Evolutionary conservation across 2,329 filamentous ascomycete genomes (phyloP).

Genomic region (Dactylellina drechsleri): DNA sequence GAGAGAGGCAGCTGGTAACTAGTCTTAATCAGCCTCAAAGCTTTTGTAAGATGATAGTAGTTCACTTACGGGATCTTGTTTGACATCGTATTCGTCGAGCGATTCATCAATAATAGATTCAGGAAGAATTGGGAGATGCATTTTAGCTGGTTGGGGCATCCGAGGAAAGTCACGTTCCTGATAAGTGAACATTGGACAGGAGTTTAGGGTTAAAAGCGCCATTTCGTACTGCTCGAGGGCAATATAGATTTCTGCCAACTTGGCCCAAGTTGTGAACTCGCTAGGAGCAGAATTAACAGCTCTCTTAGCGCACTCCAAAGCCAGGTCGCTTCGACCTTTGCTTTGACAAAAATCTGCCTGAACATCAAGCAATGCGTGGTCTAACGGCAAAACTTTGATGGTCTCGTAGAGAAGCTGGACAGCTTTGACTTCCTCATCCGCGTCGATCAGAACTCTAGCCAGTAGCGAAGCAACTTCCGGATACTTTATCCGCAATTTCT

Average conservation of each 20-base stretch:
- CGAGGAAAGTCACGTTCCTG: slow-evolving; percentile 96
- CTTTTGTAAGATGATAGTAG: slow-evolving; percentile 74
- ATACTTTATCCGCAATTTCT: slow-evolving; percentile 90
- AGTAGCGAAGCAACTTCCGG: slow-evolving; percentile 93
- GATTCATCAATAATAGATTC: slow-evolving; percentile 96
- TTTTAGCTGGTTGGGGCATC: slow-evolving; percentile 90
- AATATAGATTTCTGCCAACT: slow-evolving; percentile 92
- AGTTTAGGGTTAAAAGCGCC: slow-evolving; percentile 92
- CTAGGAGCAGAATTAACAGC: slow-evolving; percentile 94
- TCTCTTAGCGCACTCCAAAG: slow-evolving; percentile 90
- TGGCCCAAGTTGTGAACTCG: slow-evolving; percentile 96
- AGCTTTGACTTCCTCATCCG: slow-evolving; percentile 96
- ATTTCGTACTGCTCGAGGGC: slow-evolving; percentile 92
- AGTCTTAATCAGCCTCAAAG: slow-evolving; percentile 68
- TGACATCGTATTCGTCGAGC: slow-evolving; percentile 74
- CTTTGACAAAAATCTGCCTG: slow-evolving; percentile 90
- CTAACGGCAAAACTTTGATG: slow-evolving; percentile 92
- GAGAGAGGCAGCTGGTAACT: slow-evolving; percentile 86
- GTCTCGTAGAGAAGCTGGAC: slow-evolving; percentile 87
- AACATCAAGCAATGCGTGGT: slow-evolving; percentile 93
- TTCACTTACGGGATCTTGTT: slow-evolving; percentile 61
- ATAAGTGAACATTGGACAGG: slow-evolving; percentile 99
- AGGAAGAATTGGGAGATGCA: slow-evolving; percentile 84
- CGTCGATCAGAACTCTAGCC: slow-evolving; percentile 89
- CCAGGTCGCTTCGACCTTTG: slow-evolving; percentile 87